Percentiles rank a stretch among this genome's conserved stretches.
phyloP scores from a whole-genome alignment of 768 basidiomycete species.

The Neoboletus brunneissimus region DNA sequence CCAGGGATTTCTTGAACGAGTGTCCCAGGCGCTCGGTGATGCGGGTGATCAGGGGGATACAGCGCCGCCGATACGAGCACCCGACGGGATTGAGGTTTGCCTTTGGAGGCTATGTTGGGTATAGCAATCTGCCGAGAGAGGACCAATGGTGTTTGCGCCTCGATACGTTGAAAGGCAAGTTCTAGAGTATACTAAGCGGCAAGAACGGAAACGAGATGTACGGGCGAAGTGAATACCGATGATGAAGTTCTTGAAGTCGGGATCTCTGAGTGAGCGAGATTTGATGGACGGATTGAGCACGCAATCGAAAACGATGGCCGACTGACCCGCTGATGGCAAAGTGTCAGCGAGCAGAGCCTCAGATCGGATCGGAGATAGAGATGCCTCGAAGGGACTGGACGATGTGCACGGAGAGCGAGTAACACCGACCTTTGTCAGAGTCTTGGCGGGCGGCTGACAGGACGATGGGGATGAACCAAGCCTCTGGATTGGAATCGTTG shows the following conservation, averaged over 20 bases:
- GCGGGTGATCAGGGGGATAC: constrained; percentile 27
- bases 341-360: constrained; percentile 3
- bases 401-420: constrained; percentile 5
- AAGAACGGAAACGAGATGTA: constrained; percentile 8
- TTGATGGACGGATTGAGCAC: constrained; percentile 61
- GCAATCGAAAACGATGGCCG: constrained; percentile 70
- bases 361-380: constrained; percentile 15
- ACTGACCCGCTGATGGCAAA: constrained; percentile 57
- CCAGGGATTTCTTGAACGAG: constrained; percentile 35
- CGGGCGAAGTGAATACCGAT: constrained; percentile 44
- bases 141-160: constrained; percentile 53
- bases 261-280: constrained; percentile 54
- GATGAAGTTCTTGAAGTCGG: constrained; percentile 66
- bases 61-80: constrained; percentile 52
- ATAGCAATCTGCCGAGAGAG: constrained; percentile 68
- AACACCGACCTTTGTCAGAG: constrained; percentile 62
- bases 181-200: constrained; percentile 39
- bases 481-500: constrained; percentile 38
- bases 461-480: constrained; percentile 68
- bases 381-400: constrained; percentile 3
- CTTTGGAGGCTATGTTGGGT: constrained; percentile 78
- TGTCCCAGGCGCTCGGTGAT: constrained; percentile 8
- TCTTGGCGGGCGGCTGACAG: constrained; percentile 63
- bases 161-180: constrained; percentile 64
- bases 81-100: constrained; percentile 57